Conservation (phyloP, 2,329 filamentous ascomycete genomes). For the Colletotrichum ledebouriae region DNA sequence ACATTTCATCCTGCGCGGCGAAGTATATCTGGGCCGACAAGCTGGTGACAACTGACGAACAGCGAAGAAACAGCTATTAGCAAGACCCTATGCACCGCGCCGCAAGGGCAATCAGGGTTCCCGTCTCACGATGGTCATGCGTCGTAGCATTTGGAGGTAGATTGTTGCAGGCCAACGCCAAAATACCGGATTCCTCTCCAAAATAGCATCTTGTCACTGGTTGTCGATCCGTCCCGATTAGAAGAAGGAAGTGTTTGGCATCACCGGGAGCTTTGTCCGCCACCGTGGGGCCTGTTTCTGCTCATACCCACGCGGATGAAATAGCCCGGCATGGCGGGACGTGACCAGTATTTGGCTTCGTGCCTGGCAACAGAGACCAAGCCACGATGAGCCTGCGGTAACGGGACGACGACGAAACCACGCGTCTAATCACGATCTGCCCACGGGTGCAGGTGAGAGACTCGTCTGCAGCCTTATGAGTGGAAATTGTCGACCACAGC, state of each 20-base stretch:
- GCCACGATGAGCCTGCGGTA: conserved; percentile 18
- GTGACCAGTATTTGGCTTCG: conserved; percentile 10
- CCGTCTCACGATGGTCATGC: conserved; percentile 11
- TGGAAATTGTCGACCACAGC: conserved; percentile 3
- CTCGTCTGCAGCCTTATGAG: conserved; percentile 18
- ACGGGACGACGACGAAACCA: conserved; percentile 28
- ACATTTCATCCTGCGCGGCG: conserved; percentile 10
- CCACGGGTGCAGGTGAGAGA: conserved; percentile 8
- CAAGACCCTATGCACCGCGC: conserved; percentile 39
- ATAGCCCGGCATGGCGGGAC: conserved; percentile 23
- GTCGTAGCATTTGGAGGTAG: conserved; percentile 1
- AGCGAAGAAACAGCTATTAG: background rate
- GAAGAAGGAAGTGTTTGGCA: conserved; percentile 27
- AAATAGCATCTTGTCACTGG: conserved; percentile 29
- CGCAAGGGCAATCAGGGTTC: conserved; percentile 36
- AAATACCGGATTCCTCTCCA: conserved; percentile 27
- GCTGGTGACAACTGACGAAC: conserved; percentile 4
- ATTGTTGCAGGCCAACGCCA: conserved; percentile 14
- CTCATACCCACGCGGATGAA: conserved; percentile 35
- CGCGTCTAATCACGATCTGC: conserved; percentile 25
- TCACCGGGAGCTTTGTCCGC: conserved; percentile 11
- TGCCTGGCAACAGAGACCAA: conserved; percentile 5
- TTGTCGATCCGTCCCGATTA: conserved; percentile 32
- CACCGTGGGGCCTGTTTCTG: conserved; percentile 26
- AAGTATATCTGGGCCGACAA: conserved; percentile 3